Evolutionary conservation across 2,329 filamentous ascomycete species (phyloP).

Genomic region (Curvularia sp.): DNA sequence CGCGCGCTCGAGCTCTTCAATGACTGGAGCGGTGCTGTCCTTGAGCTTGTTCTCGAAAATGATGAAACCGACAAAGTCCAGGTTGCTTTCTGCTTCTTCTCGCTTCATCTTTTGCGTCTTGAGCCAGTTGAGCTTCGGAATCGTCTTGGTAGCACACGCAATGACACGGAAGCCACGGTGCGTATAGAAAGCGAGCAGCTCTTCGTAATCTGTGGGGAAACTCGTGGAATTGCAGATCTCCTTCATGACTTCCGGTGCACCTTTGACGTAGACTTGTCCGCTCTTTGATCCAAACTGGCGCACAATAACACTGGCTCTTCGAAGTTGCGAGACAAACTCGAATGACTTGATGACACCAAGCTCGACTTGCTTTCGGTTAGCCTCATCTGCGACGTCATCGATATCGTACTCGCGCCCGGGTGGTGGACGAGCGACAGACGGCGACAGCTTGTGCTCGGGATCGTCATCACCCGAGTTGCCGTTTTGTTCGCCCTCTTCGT

Average conservation of each 20-base stretch:
- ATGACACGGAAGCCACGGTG: conserved; percentile 97
- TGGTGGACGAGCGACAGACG: conserved; percentile 88
- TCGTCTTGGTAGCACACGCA: conserved; percentile 87
- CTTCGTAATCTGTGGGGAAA: conserved; percentile 88
- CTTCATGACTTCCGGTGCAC: conserved; percentile 94
- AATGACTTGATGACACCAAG: conserved; percentile 90
- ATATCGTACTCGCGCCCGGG: conserved; percentile 64
- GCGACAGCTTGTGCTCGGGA: conserved; percentile 79
- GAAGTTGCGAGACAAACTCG: conserved; percentile 92
- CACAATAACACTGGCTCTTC: conserved; percentile 91
- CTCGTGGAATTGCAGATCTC: conserved; percentile 86
- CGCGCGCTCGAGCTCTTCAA: conserved; percentile 81
- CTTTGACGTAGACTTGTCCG: conserved; percentile 91
- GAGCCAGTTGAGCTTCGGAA: conserved; percentile 88
- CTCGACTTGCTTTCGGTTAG: conserved; percentile 68
- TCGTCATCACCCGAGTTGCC: conserved; percentile 71
- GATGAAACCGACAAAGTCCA: conserved; percentile 95
- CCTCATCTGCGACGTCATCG: conserved; percentile 57
- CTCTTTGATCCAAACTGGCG: conserved; percentile 84
- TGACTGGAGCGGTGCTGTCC: conserved; percentile 78
- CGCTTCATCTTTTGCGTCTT: conserved; percentile 94
- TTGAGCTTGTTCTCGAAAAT: conserved; percentile 99
- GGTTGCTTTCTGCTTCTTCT: conserved; percentile 78
- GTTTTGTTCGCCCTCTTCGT: conserved; percentile 82
- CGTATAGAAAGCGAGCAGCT: conserved; percentile 87